Evolutionary conservation across 2,329 filamentous ascomycete species (phyloP), one percentile per base, ranked within the genome.

Genomic region (Sarocladium brachiariae): DNA sequence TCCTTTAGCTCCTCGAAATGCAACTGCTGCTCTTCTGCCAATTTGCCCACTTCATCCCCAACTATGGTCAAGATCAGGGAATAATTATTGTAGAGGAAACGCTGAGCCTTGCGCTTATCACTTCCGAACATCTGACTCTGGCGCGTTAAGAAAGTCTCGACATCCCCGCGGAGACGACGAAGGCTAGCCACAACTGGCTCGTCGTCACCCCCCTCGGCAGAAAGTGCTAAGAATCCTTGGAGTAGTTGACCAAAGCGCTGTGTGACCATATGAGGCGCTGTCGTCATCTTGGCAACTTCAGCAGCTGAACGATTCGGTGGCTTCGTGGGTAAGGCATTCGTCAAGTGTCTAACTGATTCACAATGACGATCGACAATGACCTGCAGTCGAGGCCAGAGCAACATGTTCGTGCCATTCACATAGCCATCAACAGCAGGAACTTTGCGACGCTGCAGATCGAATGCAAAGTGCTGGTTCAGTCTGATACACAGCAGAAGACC

Each of bases 71-170:
- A 75, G n/a, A 99, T 80, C 56, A 99, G 74, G 50, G 89, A 95
- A 67, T 95, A 97, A 66, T 99, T 99, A 65, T 97, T 99, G 63
- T 87, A 93, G 60, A 99, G 67, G 63, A 97, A 97, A 39, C 93
- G 76, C 58, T 92, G 86, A 57, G 86, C 77, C 70, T 95, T 95
- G 63, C 89, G 81, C 55, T 80, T 77, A 61, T 96, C 92, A 1
- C 76, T 70, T 18, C 80, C 83, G 21, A 91, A 88, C 0, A 75
- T 74, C 58, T 89, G 86, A 62, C 87, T 87, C 53, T 91, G 74
- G 63, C 87, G 89, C 5, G 80, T 80, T 54, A 99, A 67, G 57
- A 96, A 93, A 0, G 80, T 79, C 66, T 97, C 90, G 37, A 92
- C 86, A 63, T 97, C 93, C 51, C 76, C 78, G 25, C 89, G 76